Evolutionary conservation across 352 stramenopile genomes (phyloP), one percentile per base, ranked within the genome.

Genomic region (Saprolegnia parasitica): DNA sequence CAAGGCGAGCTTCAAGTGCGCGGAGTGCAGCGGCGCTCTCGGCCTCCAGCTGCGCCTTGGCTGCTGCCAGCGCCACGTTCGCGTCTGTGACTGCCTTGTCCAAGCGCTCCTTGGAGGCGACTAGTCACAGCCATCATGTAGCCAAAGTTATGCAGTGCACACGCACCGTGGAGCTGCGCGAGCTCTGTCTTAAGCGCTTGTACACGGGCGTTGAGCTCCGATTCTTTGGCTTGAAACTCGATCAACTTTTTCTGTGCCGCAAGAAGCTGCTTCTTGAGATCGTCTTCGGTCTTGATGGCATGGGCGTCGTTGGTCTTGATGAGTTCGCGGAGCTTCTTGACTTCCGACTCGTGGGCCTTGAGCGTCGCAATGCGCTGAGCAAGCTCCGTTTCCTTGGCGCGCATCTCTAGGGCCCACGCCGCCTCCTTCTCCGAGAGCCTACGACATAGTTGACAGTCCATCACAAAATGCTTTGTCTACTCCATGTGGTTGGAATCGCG

Each of bases 401-500:
- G 71, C 9, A 47, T 23, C 9, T 81, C 16, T n/a, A 65, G 56
- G 16, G 47, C 39, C 35, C 71, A 62, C 9, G 83, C 74, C 0
- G 76, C 67, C 58, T 65, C 67, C 24, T 72, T 72, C 13, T 67
- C 58, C 58, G 58, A 67, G 18, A 67, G 74, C 16, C 55, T 81
- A 67, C 11, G 66, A 45, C n/a, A n/a, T n/a, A n/a, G n/a, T n/a
- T n/a, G n/a, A n/a, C n/a, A n/a, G n/a, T n/a, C n/a, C n/a, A n/a
- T n/a, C n/a, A n/a, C n/a, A n/a, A n/a, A n/a, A n/a, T n/a, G n/a
- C n/a, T n/a, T n/a, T n/a, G n/a, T n/a, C n/a, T 60, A 58, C 65
- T 71, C 35, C 66, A 73, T 24, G 77, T 54, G 1, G 73, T 71
- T 49, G 0, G 76, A 55, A 21, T 77, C 56, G 42, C 73, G 56